Conservation (phyloP, 805 yeast genomes). For the Kodamaea lidongshanica region DNA sequence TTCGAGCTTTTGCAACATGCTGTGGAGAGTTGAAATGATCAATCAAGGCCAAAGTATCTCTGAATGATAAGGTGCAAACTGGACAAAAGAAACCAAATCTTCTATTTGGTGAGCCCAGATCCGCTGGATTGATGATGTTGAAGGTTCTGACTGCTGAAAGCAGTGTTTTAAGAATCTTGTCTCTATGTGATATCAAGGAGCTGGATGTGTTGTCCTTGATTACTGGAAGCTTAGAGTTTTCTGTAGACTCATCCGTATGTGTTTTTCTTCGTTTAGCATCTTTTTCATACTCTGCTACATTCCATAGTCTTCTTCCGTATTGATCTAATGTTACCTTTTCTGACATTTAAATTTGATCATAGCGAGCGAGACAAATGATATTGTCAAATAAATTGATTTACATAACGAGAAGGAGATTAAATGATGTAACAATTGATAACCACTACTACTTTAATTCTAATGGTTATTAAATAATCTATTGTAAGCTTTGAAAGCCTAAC, state of each 20-base stretch:
- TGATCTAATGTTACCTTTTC: slow-evolving; percentile 31
- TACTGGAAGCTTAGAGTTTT: slow-evolving; percentile 2
- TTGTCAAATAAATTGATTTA: too few relatives aligned
- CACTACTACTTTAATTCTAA: too few relatives aligned
- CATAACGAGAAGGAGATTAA: too few relatives aligned
- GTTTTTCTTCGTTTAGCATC: slow-evolving; percentile 28
- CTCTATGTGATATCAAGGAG: slow-evolving; percentile 24
- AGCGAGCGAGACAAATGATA: too few relatives aligned
- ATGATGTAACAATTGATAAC: too few relatives aligned
- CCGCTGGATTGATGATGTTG: slow-evolving; percentile 26
- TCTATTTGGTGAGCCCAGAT: slow-evolving; percentile 31
- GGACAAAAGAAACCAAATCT: slow-evolving; percentile 85
- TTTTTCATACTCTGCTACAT: slow-evolving; percentile 55
- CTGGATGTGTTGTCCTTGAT: slow-evolving; percentile 13
- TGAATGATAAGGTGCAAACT: slow-evolving; percentile 69
- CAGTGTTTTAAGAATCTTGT: slow-evolving; percentile 25
- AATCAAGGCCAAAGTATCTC: slow-evolving; percentile 73
- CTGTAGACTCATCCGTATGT: slow-evolving; percentile 5
- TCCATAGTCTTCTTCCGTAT: slow-evolving; percentile 70
- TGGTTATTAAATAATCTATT: too few relatives aligned
- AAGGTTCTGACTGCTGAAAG: slow-evolving; percentile 29
- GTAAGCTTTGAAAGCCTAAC: too few relatives aligned
- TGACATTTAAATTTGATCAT: too few relatives aligned
- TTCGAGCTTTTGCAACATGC: slow-evolving; percentile 43
- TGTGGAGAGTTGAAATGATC: slow-evolving; percentile 79